Conservation (phyloP, 78 protist genomes). For the Dictyostelium citrinum region DNA sequence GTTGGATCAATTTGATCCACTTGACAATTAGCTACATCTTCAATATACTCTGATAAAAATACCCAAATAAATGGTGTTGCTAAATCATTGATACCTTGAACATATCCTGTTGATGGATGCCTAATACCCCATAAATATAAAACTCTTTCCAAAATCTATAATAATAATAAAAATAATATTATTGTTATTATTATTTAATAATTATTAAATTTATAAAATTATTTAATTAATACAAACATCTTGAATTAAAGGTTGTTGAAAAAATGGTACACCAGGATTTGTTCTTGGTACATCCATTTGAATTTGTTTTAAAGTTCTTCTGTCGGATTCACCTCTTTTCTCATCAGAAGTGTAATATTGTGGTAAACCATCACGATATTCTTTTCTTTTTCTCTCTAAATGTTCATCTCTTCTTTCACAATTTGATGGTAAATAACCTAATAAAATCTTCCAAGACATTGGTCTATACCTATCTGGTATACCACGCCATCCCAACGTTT, state of each 20-base stretch:
- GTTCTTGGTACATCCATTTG: conserved; percentile 95
- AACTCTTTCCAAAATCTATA: conserved; percentile 86
- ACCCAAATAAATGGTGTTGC: conserved; percentile 89
- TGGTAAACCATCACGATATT: conserved; percentile 69
- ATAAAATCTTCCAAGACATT: conserved; percentile 73
- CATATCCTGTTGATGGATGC: conserved; percentile 98
- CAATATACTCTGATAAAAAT: conserved; percentile 73
- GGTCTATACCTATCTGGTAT: conserved; percentile 30
- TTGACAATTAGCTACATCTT: conserved; percentile 27
- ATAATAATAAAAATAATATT: neutral
- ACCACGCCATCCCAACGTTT: conserved; percentile 68
- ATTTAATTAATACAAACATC: neutral
- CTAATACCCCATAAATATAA: conserved; percentile 96
- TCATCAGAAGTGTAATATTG: conserved; percentile 49
- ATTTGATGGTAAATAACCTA: conserved; percentile 80
- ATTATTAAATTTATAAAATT: neutral
- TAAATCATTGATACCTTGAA: conserved; percentile 98
- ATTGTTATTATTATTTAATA: neutral
- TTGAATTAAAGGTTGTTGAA: conserved; percentile 82
- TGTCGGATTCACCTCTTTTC: conserved; percentile 64
- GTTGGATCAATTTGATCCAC: conserved; percentile 42
- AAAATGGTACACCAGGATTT: conserved; percentile 68
- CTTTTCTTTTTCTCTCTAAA: conserved; percentile 77
- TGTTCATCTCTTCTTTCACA: conserved; percentile 74
- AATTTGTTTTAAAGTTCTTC: conserved; percentile 81